Base-by-base conservation (phyloP, 140 eudicot species). In the Oenanthe javanica region DNA sequence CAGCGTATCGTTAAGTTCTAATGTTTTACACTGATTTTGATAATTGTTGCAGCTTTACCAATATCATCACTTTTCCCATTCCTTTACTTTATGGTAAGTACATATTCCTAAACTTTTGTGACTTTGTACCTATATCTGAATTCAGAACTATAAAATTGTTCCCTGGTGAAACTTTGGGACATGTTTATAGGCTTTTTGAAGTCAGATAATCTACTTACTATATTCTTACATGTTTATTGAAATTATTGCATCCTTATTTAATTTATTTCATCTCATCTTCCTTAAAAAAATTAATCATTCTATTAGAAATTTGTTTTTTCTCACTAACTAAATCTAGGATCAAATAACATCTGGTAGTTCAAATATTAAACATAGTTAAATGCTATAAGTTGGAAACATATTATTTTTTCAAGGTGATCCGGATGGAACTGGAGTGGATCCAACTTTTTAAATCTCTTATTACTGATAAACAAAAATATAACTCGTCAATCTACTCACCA, bases 31-130 rank as follows among this genome's bases (percentile, higher is more conserved):
- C 43, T 77, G 51, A 48, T 77, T 75, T 12, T 25, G 3, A 49
- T 83, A 45, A 64, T 27, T 84, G 79, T 51, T 61, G 79, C 98
- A 94, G 97, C 95, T 50, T 83, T 92, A 79, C 93, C 98, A 16
- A 88, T 90, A 77, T 88, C 98, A 25, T 94, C 94, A 23, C 97
- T 95, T 86, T 95, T 89, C 81, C 97, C 97, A 2, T 95, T 87
- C 86, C 95, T 95, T 40, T 95, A 94, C 79, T 92, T 89, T 85
- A 92, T 92, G 97, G 97, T 92, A 77, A 85, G 89, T 80, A 72
- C 27, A 43, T 72, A 7, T 72, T 43, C 27, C 27, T 5, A 23
- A 12, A 14, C 48, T n/a, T 36, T 36, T 2, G 7, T 63, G 25
- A 4, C 14, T 23, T 23, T 61, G 70, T 61, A n/a, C 38, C 31